Conservation (phyloP, 2,329 filamentous ascomycete genomes). For the Xylaria sp. region DNA sequence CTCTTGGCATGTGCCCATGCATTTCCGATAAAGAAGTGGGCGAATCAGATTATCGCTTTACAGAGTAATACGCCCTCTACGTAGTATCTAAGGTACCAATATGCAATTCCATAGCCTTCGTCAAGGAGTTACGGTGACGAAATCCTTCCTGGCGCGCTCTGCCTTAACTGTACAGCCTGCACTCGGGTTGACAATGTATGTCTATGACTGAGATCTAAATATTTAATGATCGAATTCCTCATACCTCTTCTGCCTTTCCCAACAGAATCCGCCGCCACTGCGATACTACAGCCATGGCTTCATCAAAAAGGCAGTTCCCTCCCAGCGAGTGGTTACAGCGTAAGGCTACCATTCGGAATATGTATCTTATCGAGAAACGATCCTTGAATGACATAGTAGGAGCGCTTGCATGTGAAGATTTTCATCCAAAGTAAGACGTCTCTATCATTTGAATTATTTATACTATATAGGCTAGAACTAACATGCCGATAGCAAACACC, state of each 20-base stretch:
- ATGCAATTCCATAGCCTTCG: no score
- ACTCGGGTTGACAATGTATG: not conserved
- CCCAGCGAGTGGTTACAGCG: not conserved
- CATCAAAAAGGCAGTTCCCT: not conserved
- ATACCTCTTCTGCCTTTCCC: not conserved
- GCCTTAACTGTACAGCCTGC: no score
- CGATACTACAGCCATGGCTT: not conserved
- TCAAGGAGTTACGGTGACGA: no score
- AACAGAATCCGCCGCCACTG: not conserved
- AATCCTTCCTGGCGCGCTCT: no score
- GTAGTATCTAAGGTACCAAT: no score
- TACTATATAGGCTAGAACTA: not conserved
- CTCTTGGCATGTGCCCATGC: no score
- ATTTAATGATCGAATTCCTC: not conserved
- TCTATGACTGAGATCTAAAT: not conserved
- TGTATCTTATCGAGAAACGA: conserved; percentile 1
- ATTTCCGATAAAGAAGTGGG: no score
- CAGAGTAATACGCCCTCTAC: no score
- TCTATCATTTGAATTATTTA: not conserved
- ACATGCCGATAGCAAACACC: conserved; percentile 1
- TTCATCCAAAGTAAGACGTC: conserved; percentile 2
- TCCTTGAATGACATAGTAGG: not conserved
- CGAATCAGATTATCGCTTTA: no score
- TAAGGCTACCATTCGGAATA: not conserved
- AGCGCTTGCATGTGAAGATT: not conserved